Base-by-base conservation (phyloP, 2,329 filamentous ascomycete species). In the Alternaria burnsii region DNA sequence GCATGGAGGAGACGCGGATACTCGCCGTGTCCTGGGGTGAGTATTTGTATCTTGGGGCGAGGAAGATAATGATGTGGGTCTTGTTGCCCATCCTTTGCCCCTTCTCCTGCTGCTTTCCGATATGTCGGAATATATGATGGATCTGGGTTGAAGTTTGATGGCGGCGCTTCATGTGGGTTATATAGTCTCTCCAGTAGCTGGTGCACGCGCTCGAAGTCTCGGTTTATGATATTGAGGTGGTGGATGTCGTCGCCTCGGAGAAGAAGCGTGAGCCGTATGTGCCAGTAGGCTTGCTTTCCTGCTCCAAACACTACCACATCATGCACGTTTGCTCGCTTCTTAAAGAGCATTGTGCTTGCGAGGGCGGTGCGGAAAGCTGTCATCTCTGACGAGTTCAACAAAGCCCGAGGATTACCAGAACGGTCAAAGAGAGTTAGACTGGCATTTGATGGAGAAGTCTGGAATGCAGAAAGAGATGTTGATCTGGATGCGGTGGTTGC, bases 281-380 rank as follows among this genome's bases (percentile, higher is more conserved):
- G 94, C 94, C 94, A 98, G 81, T 94, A 97, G 12, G 94, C 94
- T 81, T 97, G 94, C 69, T 90, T 88, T 46, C 94, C 94, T 34
- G 91, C 89, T 24, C 94, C 94, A 76, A 97, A 98, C 54, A 97
- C 90, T 14, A 90, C 89, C 11, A 97, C 75, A 14, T 89, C 92
- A 73, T 90, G 89, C 42, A 97, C 89, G 28, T 86, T 85, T 56
- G 86, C 82, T 57, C 94, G 91, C 71, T 83, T 83, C 68, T 81
- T 82, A 72, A 87, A 87, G 18, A 90, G 82, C 67, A 90, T 82
- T 58, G 89, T 86, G 12, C 86, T 85, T 0, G 86, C 86, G 12
- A 91, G 79, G 0, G 89, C 87, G 0, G 89, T 91, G 46, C 89
- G 84, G 77, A 91, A 91, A 1, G 88, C 88, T 0, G 89, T 91